These are phyloP conservation scores for Clitopilus hobsonii DNA, from an alignment of 768 basidiomycete species.

Conservation along the genomic window DNA sequence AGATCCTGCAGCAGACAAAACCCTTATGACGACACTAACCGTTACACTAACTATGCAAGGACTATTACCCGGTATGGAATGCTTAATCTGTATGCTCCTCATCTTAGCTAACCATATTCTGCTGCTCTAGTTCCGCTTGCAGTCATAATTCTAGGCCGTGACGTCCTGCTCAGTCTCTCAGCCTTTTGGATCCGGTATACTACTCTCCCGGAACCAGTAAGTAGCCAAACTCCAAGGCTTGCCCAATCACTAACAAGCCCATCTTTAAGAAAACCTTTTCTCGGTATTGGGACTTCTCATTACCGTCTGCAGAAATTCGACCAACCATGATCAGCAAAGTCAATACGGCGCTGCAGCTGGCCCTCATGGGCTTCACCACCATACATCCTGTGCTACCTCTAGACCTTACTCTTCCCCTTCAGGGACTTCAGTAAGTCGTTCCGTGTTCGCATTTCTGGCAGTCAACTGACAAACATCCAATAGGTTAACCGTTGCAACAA, in stretches of 20 bases:
- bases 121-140: constrained; percentile 69
- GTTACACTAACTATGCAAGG: constrained; percentile 80
- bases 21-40: constrained; percentile 90
- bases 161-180: constrained; percentile 78
- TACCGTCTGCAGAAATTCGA: constrained; percentile 91
- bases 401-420: constrained; percentile 50
- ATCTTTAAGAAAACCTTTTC: constrained; percentile 78
- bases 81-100: neutral
- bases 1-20: constrained; percentile 97
- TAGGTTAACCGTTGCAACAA: constrained; percentile 84
- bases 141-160: constrained; percentile 82
- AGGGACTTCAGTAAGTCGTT: constrained; percentile 69
- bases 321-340: constrained; percentile 95
- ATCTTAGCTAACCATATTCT: constrained; percentile 4
- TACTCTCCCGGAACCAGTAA: constrained; percentile 80
- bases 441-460: neutral
- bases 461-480: constrained; percentile 2
- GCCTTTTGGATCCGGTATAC: constrained; percentile 94
- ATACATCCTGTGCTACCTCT: constrained; percentile 73
- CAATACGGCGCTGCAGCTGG: constrained; percentile 89
- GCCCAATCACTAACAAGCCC: neutral
- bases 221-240: constrained; percentile 21
- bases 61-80: constrained; percentile 70
- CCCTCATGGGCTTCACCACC: constrained; percentile 88
- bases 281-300: constrained; percentile 95